Conservation (phyloP, 345 rosid genomes). For the Turnera subulata region DNA sequence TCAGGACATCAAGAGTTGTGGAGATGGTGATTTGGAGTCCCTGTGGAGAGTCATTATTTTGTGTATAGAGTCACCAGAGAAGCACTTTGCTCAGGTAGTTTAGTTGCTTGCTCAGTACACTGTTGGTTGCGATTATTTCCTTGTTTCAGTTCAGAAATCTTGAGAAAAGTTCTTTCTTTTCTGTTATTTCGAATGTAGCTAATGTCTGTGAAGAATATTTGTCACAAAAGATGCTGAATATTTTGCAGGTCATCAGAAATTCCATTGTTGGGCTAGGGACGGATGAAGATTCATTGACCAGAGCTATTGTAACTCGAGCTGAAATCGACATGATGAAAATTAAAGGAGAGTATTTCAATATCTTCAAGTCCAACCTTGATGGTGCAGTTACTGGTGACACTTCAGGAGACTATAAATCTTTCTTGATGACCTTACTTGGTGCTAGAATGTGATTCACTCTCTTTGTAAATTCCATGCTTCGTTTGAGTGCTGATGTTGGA, state of each 20-base stretch:
- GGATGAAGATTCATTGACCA: constrained; percentile 76
- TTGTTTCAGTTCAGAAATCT: not conserved
- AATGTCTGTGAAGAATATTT: no score
- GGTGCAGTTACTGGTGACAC: constrained; percentile 62
- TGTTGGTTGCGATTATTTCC: not conserved
- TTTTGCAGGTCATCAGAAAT: constrained; percentile 48
- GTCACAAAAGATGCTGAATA: no score
- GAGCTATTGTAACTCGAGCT: constrained; percentile 71
- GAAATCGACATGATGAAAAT: constrained; percentile 71
- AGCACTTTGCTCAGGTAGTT: constrained; percentile 76
- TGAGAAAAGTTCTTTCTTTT: no score
- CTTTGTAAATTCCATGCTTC: not conserved
- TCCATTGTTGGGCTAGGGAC: constrained; percentile 72
- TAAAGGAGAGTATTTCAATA: constrained; percentile 53
- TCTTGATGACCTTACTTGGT: constrained; percentile 75
- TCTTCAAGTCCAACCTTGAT: constrained; percentile 52
- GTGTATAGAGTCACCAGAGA: constrained; percentile 69
- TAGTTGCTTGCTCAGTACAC: not conserved
- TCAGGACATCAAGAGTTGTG: constrained; percentile 59
- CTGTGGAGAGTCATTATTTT: constrained; percentile 43
- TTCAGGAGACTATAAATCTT: constrained; percentile 66
- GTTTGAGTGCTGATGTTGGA: not conserved
- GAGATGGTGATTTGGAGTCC: constrained; percentile 51
- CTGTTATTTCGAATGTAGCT: no score
- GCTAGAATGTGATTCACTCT: constrained; percentile 37